Conservation (phyloP, 1,139 yeast species). For the Groenewaldozyma sp. region DNA sequence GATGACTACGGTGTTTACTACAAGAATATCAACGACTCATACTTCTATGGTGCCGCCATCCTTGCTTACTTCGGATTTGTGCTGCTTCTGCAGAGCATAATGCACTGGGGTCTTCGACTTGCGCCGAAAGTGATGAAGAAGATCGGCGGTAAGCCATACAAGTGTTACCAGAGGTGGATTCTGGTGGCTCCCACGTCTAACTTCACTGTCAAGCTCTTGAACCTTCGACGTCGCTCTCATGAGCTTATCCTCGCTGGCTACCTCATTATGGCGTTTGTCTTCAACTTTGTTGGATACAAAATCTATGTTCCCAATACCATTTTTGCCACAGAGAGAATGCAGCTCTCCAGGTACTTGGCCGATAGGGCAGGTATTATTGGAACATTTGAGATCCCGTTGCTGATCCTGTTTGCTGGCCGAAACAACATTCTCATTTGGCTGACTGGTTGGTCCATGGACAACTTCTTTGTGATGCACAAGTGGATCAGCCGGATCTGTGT, state of each 20-base stretch:
- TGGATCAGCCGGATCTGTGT: conserved; percentile 48
- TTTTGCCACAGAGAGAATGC: conserved; percentile 9
- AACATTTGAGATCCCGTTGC: conserved; percentile 42
- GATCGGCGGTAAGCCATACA: neutral
- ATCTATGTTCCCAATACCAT: neutral
- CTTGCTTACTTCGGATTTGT: neutral
- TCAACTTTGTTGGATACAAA: neutral
- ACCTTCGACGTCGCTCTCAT: neutral
- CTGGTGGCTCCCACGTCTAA: neutral
- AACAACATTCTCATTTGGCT: conserved; percentile 47
- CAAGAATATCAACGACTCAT: neutral
- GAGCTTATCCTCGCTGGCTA: neutral
- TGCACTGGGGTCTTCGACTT: neutral
- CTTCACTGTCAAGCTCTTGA: neutral
- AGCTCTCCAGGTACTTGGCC: conserved; percentile 32
- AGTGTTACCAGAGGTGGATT: neutral
- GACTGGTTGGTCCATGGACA: conserved; percentile 53
- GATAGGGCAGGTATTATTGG: conserved; percentile 47
- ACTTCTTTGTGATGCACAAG: conserved; percentile 49
- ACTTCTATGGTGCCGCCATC: neutral
- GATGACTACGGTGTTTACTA: neutral
- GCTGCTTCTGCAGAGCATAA: neutral
- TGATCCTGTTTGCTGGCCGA: conserved; percentile 52
- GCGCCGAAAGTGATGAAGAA: neutral
- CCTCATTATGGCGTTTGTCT: neutral